Base-by-base conservation (phyloP, 768 basidiomycete species). In the Hygrocybe punicea region DNA sequence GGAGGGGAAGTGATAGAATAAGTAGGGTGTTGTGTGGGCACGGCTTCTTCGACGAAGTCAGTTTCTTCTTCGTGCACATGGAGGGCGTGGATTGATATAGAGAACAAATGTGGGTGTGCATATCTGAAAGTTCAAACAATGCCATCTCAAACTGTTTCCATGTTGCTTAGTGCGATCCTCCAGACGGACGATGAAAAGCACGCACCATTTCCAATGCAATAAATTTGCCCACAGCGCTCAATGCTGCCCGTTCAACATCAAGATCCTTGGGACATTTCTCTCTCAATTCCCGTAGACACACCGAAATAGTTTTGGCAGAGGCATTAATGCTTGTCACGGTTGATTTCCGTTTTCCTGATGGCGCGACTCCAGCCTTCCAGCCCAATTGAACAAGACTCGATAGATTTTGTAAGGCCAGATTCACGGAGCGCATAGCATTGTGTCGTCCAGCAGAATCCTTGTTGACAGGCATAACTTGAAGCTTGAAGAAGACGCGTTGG, bases 191-290 rank as follows among this genome's bases (percentile, higher is more conserved):
- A 58, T 24, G 8, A 58, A 21, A 58, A 14, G 24, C 55, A 78
- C 89, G 52, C 64, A 92, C 91, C 83, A 90, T 73, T 61, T 89
- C 87, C 49, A 92, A 65, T 21, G 78, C 63, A 23, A 90, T 74
- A 2, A 92, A 69, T 67, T 90, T 91, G 7, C 82, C 86, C 6
- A 84, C 65, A 4, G 91, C 71, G 57, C 84, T 85, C 50, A 78
- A 78, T 1, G 86, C 90, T 2, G 87, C 89, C 36, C 85, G 78
- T 70, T 93, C 91, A 5, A 91, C 78, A 60, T 91, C 85, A 8
- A 88, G 14, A 60, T 81, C 79, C 2, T 72, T 74, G 0, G 78
- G 72, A 45, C 69, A 71, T 17, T 81, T 51, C 33, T 64, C 65
- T 50, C 89, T 73, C 42, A 92, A 71, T 2, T 68, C 61, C 1